Base-by-base conservation (phyloP, 1,139 yeast genomes). In the Sugiyamaella grinbergsii region DNA sequence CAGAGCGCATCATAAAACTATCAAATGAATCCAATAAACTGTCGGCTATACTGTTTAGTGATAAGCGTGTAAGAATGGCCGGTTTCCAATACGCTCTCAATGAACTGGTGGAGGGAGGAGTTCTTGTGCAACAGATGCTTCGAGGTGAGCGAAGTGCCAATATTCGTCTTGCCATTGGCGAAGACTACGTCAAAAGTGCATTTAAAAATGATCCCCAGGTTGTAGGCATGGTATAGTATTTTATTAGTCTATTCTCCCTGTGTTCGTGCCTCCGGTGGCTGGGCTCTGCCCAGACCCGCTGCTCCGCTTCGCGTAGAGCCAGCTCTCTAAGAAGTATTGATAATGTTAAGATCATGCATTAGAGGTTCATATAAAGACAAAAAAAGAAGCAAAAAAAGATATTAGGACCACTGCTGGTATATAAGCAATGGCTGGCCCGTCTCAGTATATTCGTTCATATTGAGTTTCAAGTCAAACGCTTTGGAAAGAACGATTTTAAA, bases 401-500 rank as follows among this genome's bases (percentile, higher is more conserved):
- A 37, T 32, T 39, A 33, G n/a, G 57, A 63, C 72, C 71, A 68
- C 42, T 68, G 69, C 48, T 70, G 72, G 68, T 88, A 91, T 15
- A 93, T 77, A 49, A 93, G 75, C 42, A 93, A 76, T 2, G 98
- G 98, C 67, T 91, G 97, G 11, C 97, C 98, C 18, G 83, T 78
- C 59, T 83, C 82, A 43, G 78, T 79, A 42, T 88, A 84, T 67
- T 93, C 98, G 5, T 94, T 95, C 22, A 93, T 78, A 46, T 85
- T 85, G 62, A 93, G 74, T 60, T 84, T 83, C 63, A 93, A 74
- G 64, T 90, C 97, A 69, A 93, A 94, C 4, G 96, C 95, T 67
- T 91, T 93, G 38, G 96, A 85, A 47, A 93, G 79, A 34, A 94
- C 86, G 49, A 93, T 83, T 67, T 93, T 94, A 74, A 93, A 93